Percentiles rank a stretch among this genome's conserved stretches.
phyloP scores from a whole-genome alignment of 2,329 filamentous ascomycete genomes.

The Diaporthe humulicola region DNA sequence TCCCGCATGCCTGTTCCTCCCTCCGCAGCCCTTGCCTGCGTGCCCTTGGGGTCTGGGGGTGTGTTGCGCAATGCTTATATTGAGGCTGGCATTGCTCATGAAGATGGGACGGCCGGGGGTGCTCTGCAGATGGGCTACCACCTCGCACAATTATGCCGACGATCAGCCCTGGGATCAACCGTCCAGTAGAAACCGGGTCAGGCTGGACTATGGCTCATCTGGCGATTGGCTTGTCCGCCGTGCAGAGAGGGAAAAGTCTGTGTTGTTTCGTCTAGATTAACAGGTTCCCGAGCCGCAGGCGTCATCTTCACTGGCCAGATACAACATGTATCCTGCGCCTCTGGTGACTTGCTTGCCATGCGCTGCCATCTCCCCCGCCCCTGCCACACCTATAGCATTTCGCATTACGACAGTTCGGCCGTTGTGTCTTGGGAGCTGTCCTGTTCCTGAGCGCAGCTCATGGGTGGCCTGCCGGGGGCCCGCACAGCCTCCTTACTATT shows the following conservation, averaged over 20 bases:
- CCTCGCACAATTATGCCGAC: slow-evolving; percentile 25
- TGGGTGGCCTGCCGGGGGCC: slow-evolving; percentile 26
- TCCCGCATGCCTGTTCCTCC: slow-evolving; percentile 1
- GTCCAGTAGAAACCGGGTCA: slow-evolving; percentile 2
- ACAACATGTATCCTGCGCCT: slow-evolving; percentile 2
- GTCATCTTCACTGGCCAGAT: slow-evolving; percentile 7
- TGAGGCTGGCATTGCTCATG: slow-evolving; percentile 18
- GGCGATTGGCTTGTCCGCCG: slow-evolving; percentile 19
- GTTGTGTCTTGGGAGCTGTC: slow-evolving; percentile 23
- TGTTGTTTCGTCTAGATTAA: slow-evolving; percentile 28
- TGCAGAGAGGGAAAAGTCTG: background rate
- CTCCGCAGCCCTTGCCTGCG: background rate
- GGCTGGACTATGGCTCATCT: background rate
- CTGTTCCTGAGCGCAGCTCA: slow-evolving; percentile 1
- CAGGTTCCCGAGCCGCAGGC: slow-evolving; percentile 17
- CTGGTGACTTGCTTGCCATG: slow-evolving; percentile 15
- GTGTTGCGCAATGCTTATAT: slow-evolving; percentile 23
- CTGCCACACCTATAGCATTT: slow-evolving; percentile 22
- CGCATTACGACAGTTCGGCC: slow-evolving; percentile 27
- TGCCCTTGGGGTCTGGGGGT: background rate
- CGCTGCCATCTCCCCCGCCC: background rate
- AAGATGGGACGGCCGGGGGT: slow-evolving; percentile 21
- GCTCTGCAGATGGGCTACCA: background rate
- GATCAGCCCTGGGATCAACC: slow-evolving; percentile 28
- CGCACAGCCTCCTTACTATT: slow-evolving; percentile 18